Evolutionary conservation across 108 stramenopile species (phyloP), one percentile per base, ranked within the genome.

Genomic region (Cylindrotheca fusiformis): DNA sequence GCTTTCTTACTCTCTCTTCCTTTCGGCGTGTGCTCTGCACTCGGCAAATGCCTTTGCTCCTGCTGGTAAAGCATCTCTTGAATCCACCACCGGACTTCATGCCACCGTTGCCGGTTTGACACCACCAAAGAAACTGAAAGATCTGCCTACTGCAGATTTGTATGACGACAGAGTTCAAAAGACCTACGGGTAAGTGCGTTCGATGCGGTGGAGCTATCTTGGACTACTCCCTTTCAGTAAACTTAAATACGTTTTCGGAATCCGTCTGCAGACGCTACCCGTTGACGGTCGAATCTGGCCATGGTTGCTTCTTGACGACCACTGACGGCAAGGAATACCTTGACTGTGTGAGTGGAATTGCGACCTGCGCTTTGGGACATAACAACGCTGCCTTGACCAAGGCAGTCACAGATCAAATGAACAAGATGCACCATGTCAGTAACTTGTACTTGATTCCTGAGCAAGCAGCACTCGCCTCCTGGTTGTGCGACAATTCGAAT

Each of bases 321-420:
- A 83, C 81, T 0, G 78, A 93, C 32, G 96, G 94, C 28, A 87
- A 68, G 52, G 75, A 87, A 47, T 99, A 96, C 67, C 76, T 97
- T 32, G 98, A 99, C 67, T 97, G 93, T 54, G 97, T 95, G 14
- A 78, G 92, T 25, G 98, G 98, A 29, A 99, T 99, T 56, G 95
- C 96, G 51, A 97, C 97, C 32, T 97, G 95, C 54, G 85, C 86
- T 23, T 78, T 99, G 10, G 98, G 98, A 26, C 98, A 99, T 71
- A 65, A 68, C 80, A 90, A 99, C 74, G 75, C 73, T 2, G 80
- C 55, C 44, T 74, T 97, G 49, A 79, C 80, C 14, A 59, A 68
- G 0, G 97, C 97, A 46, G 90, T 99, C 18, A 32, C 64, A 19
- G 58, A 78, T 32, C 97, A 99, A 82, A 95, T 97, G 93, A 61